Evolutionary conservation across 2,329 filamentous ascomycete genomes (phyloP), one percentile per base, ranked within the genome.

Genomic region (Teratosphaeria gauchensis): DNA sequence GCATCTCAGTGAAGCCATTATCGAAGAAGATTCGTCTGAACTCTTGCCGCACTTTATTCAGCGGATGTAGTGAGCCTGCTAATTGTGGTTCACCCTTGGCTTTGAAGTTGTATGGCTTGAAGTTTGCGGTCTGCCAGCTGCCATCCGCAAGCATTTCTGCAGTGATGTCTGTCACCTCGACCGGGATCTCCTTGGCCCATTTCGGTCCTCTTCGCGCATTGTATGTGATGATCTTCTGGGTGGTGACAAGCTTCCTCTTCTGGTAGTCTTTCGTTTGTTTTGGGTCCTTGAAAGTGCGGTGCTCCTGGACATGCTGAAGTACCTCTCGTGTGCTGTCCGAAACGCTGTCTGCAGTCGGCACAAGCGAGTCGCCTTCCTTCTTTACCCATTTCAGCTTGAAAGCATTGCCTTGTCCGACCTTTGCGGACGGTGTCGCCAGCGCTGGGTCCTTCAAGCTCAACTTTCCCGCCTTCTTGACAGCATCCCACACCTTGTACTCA

Each of bases 11-110:
- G 78, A 97, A 99, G 56, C 92, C 94, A 86, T 96, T 95, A 73
- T 96, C 91, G 77, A 99, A 97, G 85, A 99, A 99, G 72, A 99
- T 96, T 72, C 94, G 89, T 59, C 94, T 83, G 82, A 99, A 96
- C 77, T 97, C 94, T 68, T 90, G 84, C 67, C 94, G 88, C 68
- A 97, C 92, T 80, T 97, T 97, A 78, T 91, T 96, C 66, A 99
- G 63, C 4, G 78, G 78, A 68, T 80, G 78, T 63, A 80, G 64
- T 42, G 77, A 75, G 59, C 77, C 77, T 19, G 75, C 71, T 58
- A 77, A 72, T 78, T 71, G 86, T 51, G 85, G 71, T 82, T 87
- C 70, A 82, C 85, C 85, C 9, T 63, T 53, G 32, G 85, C 82
- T 57, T 85, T 95, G 77, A 89, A 89, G 73, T 90, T 90, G 74